Evolutionary conservation across 2,329 filamentous ascomycete species (phyloP).

Genomic region (Colletotrichum phormii): DNA sequence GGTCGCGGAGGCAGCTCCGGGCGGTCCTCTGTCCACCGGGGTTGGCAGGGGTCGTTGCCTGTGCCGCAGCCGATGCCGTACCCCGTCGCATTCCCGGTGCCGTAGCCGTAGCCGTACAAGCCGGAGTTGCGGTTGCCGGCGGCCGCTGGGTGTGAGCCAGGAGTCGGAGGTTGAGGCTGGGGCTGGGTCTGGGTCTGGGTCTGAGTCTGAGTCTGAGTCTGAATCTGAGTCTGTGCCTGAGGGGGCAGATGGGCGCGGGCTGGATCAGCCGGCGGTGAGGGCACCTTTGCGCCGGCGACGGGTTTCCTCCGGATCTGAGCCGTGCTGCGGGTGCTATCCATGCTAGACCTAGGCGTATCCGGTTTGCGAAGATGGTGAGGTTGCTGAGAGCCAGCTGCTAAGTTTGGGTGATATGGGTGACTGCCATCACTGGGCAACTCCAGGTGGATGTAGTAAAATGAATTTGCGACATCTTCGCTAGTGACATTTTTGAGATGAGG

Average conservation of each 20-base stretch:
- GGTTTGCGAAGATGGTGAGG: constrained; percentile 40
- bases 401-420: neutral
- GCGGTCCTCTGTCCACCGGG: constrained; percentile 4
- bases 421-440: constrained; percentile 67
- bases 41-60: neutral
- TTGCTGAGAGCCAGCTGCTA: constrained; percentile 45
- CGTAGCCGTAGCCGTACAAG: constrained; percentile 4
- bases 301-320: constrained; percentile 66
- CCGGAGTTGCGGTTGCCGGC: constrained; percentile 3
- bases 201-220: neutral
- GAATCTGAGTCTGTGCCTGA: neutral
- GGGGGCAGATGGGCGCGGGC: constrained; percentile 12
- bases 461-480: constrained; percentile 85
- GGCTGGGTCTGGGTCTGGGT: neutral
- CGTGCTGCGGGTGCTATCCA: constrained; percentile 53
- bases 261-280: constrained; percentile 19
- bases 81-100: neutral
- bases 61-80: constrained; percentile 13
- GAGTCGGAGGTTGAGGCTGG: neutral
- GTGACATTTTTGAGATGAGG: constrained; percentile 91
- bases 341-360: constrained; percentile 54
- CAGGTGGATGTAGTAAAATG: constrained; percentile 91
- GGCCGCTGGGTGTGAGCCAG: constrained; percentile 14
- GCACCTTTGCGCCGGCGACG: constrained; percentile 47
- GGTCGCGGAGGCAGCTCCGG: constrained; percentile 29